Evolutionary conservation across 768 basidiomycete species (phyloP).

Genomic region (Amanita pseudoporphyria): DNA sequence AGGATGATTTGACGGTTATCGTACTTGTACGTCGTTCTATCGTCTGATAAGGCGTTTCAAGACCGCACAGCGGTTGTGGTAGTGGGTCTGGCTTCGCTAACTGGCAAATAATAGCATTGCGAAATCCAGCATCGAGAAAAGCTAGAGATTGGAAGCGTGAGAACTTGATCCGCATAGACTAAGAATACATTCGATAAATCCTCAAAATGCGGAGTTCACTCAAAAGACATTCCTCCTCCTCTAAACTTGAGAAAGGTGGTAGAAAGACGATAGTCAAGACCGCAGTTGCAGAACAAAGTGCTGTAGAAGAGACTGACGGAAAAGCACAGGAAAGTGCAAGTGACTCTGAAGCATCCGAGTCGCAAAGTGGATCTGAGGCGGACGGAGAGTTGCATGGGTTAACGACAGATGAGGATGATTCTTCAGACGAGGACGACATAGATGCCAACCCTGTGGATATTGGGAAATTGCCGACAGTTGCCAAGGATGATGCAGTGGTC

Average conservation of each 20-base stretch:
- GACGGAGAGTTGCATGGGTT: slow-evolving; percentile 56
- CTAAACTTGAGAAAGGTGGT: background rate
- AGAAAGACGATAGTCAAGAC: background rate
- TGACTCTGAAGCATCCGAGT: background rate
- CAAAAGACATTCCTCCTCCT: background rate
- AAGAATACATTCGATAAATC: background rate
- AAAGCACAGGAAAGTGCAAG: slow-evolving; percentile 11
- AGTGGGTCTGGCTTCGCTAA: too few species aligned
- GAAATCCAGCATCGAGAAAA: too few species aligned
- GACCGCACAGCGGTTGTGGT: too few species aligned
- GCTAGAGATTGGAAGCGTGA: background rate
- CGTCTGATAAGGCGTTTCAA: too few species aligned
- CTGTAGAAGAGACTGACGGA: background rate
- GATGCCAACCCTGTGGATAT: slow-evolving; percentile 10
- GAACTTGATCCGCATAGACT: background rate
- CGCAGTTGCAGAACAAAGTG: background rate
- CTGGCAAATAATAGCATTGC: too few species aligned
- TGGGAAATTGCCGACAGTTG: slow-evolving; percentile 70
- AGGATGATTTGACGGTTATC: too few species aligned
- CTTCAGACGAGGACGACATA: slow-evolving; percentile 74
- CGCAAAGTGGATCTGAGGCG: slow-evolving; percentile 20
- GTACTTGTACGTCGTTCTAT: too few species aligned
- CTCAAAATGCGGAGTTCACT: background rate
- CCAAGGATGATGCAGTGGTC: slow-evolving; percentile 80
- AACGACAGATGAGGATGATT: slow-evolving; percentile 68